phyloP scores from a whole-genome alignment of 1,139 yeast genomes.

The Kodamaea ohmeri region DNA sequence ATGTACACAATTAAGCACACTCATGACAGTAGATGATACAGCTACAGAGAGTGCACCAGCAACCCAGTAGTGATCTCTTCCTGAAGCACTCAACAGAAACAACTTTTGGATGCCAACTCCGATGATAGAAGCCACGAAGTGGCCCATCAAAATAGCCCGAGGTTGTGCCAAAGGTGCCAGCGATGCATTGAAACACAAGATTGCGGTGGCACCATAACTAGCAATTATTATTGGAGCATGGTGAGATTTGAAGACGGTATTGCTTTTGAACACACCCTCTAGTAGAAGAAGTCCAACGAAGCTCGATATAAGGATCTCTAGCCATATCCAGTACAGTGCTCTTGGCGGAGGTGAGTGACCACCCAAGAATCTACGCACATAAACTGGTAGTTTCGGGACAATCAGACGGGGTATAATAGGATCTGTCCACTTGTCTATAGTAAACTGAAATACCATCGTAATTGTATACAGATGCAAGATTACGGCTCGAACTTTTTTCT shows the following conservation, averaged over 20 bases:
- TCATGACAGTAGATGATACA: constrained; percentile 54
- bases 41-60: constrained; percentile 63
- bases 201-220: constrained; percentile 65
- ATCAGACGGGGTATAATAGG: constrained; percentile 31
- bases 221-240: constrained; percentile 59
- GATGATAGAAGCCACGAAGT: constrained; percentile 49
- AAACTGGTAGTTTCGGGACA: constrained; percentile 27
- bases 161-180: constrained; percentile 68
- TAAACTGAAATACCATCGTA: constrained; percentile 41
- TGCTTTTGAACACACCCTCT: constrained; percentile 49
- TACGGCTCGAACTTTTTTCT: not conserved
- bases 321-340: constrained; percentile 46
- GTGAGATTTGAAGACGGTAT: constrained; percentile 42
- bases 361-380: constrained; percentile 33
- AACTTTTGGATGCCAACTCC: constrained; percentile 59
- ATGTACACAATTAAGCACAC: constrained; percentile 58
- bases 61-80: constrained; percentile 52
- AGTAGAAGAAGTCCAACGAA: constrained; percentile 53
- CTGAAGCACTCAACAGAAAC: constrained; percentile 41
- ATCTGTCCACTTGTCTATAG: constrained; percentile 34
- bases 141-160: constrained; percentile 57
- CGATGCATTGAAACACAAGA: constrained; percentile 56
- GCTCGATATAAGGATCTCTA: constrained; percentile 46
- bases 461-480: not conserved
- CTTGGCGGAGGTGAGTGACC: constrained; percentile 28